Evolutionary conservation across 805 yeast genomes (phyloP).

Genomic region (Saccharomycopsis schoenii): DNA sequence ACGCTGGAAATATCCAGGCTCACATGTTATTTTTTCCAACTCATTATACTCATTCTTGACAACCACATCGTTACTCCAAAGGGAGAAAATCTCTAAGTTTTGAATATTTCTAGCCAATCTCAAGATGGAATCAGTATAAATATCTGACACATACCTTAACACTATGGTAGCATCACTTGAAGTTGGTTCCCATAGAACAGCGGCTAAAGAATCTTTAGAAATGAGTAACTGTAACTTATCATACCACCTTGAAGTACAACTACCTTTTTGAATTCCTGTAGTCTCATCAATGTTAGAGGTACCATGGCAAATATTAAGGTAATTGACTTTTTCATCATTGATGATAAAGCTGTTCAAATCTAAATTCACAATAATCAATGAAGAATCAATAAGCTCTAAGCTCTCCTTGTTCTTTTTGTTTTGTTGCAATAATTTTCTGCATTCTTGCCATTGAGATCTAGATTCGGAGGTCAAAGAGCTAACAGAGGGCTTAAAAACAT

Average conservation of each 20-base stretch:
- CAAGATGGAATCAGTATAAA: conserved; percentile 80
- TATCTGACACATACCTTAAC: conserved; percentile 76
- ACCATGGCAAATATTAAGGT: conserved; percentile 60
- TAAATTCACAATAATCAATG: conserved; percentile 69
- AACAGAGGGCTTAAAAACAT: conserved; percentile 37
- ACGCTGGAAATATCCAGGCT: not conserved
- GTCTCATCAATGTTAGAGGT: conserved; percentile 54
- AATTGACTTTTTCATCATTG: conserved; percentile 19
- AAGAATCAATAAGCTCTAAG: conserved; percentile 58
- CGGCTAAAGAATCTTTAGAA: conserved; percentile 79
- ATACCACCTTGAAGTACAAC: conserved; percentile 91
- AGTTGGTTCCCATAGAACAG: conserved; percentile 82
- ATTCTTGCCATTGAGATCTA: conserved; percentile 71
- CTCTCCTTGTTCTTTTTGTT: conserved; percentile 42
- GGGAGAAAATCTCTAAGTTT: conserved; percentile 32
- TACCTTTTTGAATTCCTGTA: conserved; percentile 76
- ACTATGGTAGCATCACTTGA: conserved; percentile 94
- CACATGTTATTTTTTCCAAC: not conserved
- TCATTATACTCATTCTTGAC: conserved; percentile 5
- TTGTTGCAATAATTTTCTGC: conserved; percentile 42
- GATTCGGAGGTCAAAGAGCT: conserved; percentile 86
- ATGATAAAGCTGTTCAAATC: conserved; percentile 53
- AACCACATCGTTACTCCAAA: conserved; percentile 25
- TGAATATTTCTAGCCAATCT: conserved; percentile 75
- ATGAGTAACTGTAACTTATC: conserved; percentile 81